Conservation (phyloP, 225 moss, liverwort and hornwort genomes). For the Pseudisothecium myosuroides region DNA sequence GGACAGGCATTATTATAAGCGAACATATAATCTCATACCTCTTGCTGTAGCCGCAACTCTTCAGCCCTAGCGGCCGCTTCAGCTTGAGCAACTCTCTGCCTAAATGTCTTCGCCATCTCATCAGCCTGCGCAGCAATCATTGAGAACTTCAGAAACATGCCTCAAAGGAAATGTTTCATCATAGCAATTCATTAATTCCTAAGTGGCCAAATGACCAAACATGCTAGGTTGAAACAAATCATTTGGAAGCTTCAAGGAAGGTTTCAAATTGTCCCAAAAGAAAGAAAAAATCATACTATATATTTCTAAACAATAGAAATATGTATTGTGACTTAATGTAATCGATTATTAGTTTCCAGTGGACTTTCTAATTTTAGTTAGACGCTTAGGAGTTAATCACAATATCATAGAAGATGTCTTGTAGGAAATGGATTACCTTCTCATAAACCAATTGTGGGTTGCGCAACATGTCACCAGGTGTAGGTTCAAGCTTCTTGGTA, state of each 20-base stretch:
- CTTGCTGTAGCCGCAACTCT: slow-evolving; percentile 81
- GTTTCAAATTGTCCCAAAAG: background rate
- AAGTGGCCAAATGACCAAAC: background rate
- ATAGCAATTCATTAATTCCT: background rate
- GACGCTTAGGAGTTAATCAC: background rate
- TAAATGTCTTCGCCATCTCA: slow-evolving; percentile 95
- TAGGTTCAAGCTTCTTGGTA: slow-evolving; percentile 92
- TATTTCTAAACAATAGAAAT: background rate
- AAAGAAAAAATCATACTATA: background rate
- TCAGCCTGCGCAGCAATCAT: slow-evolving; percentile 44
- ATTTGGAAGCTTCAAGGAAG: background rate
- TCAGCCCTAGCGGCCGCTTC: slow-evolving; percentile 95
- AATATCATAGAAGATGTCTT: background rate
- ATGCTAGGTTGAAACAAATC: background rate
- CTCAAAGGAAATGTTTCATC: background rate
- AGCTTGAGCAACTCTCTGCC: slow-evolving; percentile 94
- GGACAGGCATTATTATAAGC: background rate
- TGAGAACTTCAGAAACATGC: background rate
- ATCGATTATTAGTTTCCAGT: background rate
- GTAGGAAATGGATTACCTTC: slow-evolving; percentile 22
- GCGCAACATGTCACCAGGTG: slow-evolving; percentile 95
- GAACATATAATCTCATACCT: background rate
- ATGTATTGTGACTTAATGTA: background rate
- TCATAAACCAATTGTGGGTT: slow-evolving; percentile 94
- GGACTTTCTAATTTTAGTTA: background rate